Base-by-base conservation (phyloP, 1,139 yeast genomes). In the Candida tetrigidarum region DNA sequence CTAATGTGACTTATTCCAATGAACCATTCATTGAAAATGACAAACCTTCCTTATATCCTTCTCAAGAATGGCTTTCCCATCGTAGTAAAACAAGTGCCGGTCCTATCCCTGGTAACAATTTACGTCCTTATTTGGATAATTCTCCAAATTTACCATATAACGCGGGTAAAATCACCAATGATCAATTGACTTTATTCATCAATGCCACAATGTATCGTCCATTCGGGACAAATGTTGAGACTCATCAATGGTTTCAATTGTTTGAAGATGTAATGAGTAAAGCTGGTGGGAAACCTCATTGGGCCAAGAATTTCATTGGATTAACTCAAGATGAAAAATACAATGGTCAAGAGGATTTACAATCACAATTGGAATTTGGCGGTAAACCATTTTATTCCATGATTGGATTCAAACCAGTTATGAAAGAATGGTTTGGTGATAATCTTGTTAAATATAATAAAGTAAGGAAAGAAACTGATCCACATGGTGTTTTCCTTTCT, bases 291-390 rank as follows among this genome's bases (percentile, higher is more conserved):
- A 88, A 85, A 62, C 99, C 99, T 1, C 99, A 93, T 63, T 93
- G 99, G 99, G 99, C 99, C n/a, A 93, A 93, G 74, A 92, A 92
- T 66, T 93, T 91, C 62, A 76, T 91, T 52, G 97, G 97, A 2
- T 71, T 69, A 8, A 37, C 34, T 14, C 74, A 72, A 6, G 56
- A 54, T 8, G 57, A 56, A 10, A 42, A 45, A 32, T 34, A 37
- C 16, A 70, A 69, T 43, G 68, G 66, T 48, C 46, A 52, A 3
- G 45, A 52, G 4, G 74, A 72, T 48, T 66, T 71, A 45, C 39
- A 62, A 22, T 69, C 67, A 20, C 80, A 74, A 54, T 51, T 70
- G 43, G 58, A 54, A 14, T 73, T 56, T 52, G 79, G 79, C 0
- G 80, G 78, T 1, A 71, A 72, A 52, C 59, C 64, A 11, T 91